Evolutionary conservation across 805 yeast genomes (phyloP), one percentile per base, ranked within the genome.

Genomic region (Lachancea mirantina): DNA sequence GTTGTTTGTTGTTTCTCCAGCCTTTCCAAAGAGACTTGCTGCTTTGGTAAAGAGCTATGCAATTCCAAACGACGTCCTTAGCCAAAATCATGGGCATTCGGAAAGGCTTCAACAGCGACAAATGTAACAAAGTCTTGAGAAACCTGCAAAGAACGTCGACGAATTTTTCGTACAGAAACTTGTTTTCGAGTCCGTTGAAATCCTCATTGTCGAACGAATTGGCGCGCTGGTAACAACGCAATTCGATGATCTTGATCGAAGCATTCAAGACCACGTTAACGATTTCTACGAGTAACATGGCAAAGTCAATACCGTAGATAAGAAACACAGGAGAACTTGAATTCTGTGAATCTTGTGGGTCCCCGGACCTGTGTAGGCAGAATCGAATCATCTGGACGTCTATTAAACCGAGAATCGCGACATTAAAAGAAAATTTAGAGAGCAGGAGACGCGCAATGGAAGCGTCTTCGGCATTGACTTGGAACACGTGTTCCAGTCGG

Each of bases 301-400:
- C 78, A 49, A 79, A 78, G 47, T 84, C 92, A 52, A 84, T 78
- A 1, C 87, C 88, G 53, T 84, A 78, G 33, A 79, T 65, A 24
- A 82, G 59, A 44, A 75, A 74, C 3, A 74, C 67, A 28, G 74
- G 70, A 13, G 83, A 74, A 6, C 47, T 42, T 5, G 55, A 51
- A 38, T 50, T 55, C 6, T 13, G 25, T n/a, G n/a, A n/a, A n/a
- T n/a, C n/a, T n/a, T n/a, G n/a, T n/a, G n/a, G n/a, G n/a, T n/a
- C n/a, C n/a, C n/a, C n/a, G n/a, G n/a, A n/a, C n/a, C n/a, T n/a
- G 15, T 72, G 72, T n/a, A 77, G 68, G 45, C 82, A 70, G 16
- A 69, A 58, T 30, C 63, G 63, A 18, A 82, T 72, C 38, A 77
- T 55, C 14, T 58, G 48, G 40, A 67, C 60, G 56, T 84, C 92